Conservation (phyloP, 169 alveolate genomes). For the Perkinsus marinus region DNA sequence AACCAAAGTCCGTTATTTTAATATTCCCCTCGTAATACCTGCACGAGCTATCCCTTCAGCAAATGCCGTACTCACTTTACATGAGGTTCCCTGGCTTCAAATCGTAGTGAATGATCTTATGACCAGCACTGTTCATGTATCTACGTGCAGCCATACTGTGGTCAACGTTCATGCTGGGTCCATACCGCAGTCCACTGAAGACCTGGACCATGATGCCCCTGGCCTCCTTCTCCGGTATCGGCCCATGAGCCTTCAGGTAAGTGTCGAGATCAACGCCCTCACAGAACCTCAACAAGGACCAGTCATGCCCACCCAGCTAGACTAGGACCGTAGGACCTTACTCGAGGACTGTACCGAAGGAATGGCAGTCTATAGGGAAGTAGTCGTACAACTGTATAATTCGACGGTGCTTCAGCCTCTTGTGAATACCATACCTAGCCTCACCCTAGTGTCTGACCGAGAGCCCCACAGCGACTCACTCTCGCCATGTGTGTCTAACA, state of each 20-base stretch:
- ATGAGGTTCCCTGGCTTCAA: slow-evolving; percentile 71
- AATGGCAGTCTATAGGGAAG: slow-evolving; percentile 61
- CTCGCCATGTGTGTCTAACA: slow-evolving; percentile 71
- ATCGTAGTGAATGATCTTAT: slow-evolving; percentile 63
- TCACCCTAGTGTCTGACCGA: not conserved
- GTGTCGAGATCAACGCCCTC: slow-evolving; percentile 66
- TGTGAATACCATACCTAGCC: slow-evolving; percentile 38
- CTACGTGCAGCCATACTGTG: slow-evolving; percentile 9
- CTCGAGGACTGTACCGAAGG: slow-evolving; percentile 55
- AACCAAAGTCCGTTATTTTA: slow-evolving; percentile 73
- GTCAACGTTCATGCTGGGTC: not conserved
- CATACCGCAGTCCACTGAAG: slow-evolving; percentile 40
- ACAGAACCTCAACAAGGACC: slow-evolving; percentile 42
- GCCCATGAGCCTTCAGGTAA: slow-evolving; percentile 46
- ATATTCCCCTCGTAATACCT: slow-evolving; percentile 57
- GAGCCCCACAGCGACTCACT: slow-evolving; percentile 14
- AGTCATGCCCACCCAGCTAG: not conserved
- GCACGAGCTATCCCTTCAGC: not conserved
- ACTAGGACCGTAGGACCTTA: not conserved
- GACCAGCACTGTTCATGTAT: slow-evolving; percentile 47
- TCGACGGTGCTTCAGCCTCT: slow-evolving; percentile 51
- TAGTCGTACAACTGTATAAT: slow-evolving; percentile 64
- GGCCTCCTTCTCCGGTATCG: slow-evolving; percentile 67
- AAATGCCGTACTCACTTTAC: not conserved
- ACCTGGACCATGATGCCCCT: slow-evolving; percentile 55